These are phyloP conservation scores for Brassica hybrid DNA, from an alignment of 441 rosid genomes.

Conservation along the genomic window DNA sequence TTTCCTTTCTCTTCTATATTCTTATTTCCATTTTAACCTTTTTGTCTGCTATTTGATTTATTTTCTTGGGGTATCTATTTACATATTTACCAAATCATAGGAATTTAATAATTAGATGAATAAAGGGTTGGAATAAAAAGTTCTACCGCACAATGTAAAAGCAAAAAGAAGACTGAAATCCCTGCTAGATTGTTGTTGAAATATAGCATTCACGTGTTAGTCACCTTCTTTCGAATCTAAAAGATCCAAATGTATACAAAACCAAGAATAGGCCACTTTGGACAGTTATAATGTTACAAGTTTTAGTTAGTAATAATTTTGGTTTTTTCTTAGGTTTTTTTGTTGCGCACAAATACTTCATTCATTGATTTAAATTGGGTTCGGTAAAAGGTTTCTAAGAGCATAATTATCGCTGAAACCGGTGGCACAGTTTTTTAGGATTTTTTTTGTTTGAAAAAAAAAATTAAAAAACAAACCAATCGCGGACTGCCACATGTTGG, in stretches of 20 bases:
- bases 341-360: too few species aligned
- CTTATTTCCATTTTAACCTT: constrained; percentile 3
- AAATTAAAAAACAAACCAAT: too few species aligned
- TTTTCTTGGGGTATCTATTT: constrained; percentile 14
- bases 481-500: too few species aligned
- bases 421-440: too few species aligned
- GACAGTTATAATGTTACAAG: neutral
- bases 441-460: too few species aligned
- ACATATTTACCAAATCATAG: constrained; percentile 22
- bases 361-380: neutral
- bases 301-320: neutral
- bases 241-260: neutral
- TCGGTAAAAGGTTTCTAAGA: too few species aligned
- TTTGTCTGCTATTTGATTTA: constrained; percentile 33
- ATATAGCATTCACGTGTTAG: constrained; percentile 10
- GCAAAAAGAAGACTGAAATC: constrained; percentile 19
- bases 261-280: neutral
- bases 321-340: neutral
- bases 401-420: too few species aligned
- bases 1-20: neutral
- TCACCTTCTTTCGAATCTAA: neutral
- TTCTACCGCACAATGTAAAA: constrained; percentile 28
- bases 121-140: constrained; percentile 34
- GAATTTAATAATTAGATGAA: constrained; percentile 29
- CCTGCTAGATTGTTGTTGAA: constrained; percentile 25